Base-by-base conservation (phyloP, 768 basidiomycete genomes). In the Clitopilus hobsonii region DNA sequence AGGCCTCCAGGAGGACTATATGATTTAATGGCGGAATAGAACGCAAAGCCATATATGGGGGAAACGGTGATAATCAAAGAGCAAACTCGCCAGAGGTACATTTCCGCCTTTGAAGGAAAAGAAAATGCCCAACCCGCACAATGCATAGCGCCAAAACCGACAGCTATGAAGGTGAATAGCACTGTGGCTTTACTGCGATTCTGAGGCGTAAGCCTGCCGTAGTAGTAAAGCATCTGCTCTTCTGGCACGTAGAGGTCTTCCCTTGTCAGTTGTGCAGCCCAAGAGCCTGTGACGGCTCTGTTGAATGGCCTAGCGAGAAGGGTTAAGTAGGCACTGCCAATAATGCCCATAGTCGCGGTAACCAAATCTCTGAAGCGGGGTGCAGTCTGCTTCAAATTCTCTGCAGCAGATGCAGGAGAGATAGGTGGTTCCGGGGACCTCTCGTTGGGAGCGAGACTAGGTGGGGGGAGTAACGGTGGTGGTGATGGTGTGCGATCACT, bases 21-120 rank as follows among this genome's bases (percentile, higher is more conserved):
- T 6, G 11, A 10, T 6, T 41, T 41, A 6, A 41, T 6, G 6
- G 18, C 10, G n/a, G 6, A 41, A 18, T 41, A 41, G 18, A 10
- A 20, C 6, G 18, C n/a, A 18, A 10, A 41, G 8, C 38, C 38
- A 20, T 41, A 41, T 23, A 45, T 28, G 27, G 63, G 64, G 25
- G 55, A 18, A 6, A 45, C 24, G 14, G 58, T 52, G 23, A 61
- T 54, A 36, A 55, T 26, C 10, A 65, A 13, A 13, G 60, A 55
- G n/a, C 52, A 59, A 6, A 51, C 51, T 6, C 61, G 59, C 68
- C 68, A 69, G 23, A 67, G 26, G 13, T 57, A 49, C 29, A 38
- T 32, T 51, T 68, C 61, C 2, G 49, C 27, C 6, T 3, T 27
- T 3, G 67, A 57, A 13, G 58, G 62, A 47, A 66, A 65, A 6